Base-by-base conservation (phyloP, 2,329 filamentous ascomycete genomes). In the Pseudocercospora fuligena region DNA sequence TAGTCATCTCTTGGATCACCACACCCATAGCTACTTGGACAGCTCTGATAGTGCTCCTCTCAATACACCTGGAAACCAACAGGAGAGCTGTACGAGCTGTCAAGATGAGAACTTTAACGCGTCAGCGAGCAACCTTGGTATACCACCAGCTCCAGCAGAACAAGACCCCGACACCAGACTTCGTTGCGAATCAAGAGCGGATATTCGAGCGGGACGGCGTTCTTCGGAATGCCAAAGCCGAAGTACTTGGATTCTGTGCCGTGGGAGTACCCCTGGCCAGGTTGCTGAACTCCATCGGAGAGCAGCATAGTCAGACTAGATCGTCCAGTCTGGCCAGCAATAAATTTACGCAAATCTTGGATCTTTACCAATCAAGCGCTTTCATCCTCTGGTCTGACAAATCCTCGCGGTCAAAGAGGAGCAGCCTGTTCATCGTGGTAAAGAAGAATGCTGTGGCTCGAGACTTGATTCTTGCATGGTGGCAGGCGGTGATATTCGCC, bases 41-140 rank as follows among this genome's bases (percentile, higher is more conserved):
- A 56, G 84, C 90, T 65, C 88, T 97, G 80, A 80, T 94, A 0
- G 69, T 87, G 2, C 86, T 98, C 21, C 86, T 97, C 16, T 82
- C 87, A 12, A 82, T 92, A 6, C 95, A 98, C 78, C 85, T 98
- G 6, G 87, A 85, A 75, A 93, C 91, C 73, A 98, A 98, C 78
- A 94, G 96, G 78, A 85, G 88, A 36, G 95, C 93, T 49, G 94
- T 99, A 5, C 86, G 90, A 68, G 86, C 91, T 58, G 94, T 99
- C 16, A 89, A 88, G 76, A 92, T 98, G 89, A 87, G 87, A 46
- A 92, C 88, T 6, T 83, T 98, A 40, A 98, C 97, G 80, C 86
- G 92, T 23, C 94, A 98, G 78, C 87, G 95, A 40, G 92, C 93
- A 1, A 92, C 90, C 57, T 88, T 97, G 21, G 83, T 97, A 1